Evolutionary conservation across 2,329 filamentous ascomycete species (phyloP), one percentile per base, ranked within the genome.

Genomic region (Colletotrichum sp.): DNA sequence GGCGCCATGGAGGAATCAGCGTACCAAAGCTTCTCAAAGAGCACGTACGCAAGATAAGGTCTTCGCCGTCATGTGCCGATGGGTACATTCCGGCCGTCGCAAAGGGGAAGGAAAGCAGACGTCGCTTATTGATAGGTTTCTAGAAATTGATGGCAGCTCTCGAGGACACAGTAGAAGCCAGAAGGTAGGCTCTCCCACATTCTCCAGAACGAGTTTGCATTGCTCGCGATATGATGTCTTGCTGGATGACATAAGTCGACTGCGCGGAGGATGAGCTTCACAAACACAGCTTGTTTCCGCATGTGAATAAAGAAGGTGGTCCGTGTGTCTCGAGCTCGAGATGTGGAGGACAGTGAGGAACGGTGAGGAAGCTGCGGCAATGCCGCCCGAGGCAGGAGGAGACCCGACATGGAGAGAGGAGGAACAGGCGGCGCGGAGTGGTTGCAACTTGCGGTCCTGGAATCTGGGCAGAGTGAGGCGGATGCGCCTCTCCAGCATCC

Each of bases 401-500:
- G 30, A 68, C 9, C 34, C 55, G 34, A 60, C 30, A 68, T 57
- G 63, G 55, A 75, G 26, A 34, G 44, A 49, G 39, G 39, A 49
- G 39, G 39, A 49, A n/a, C 9, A 49, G 39, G 39, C 39, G 39
- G 39, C 5, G 39, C 39, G 39, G 39, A 44, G 39, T n/a, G 39
- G 39, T 49, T 49, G 39, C 39, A 34, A 66, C 30, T 18, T 28
- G 59, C 49, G 68, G 21, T 39, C 52, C 28, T 67, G 39, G 65
- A 21, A 30, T 30, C 44, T 55, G 18, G 67, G 63, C 68, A 69
- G 69, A 76, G 73, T 73, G 69, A 76, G 74, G 74, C 71, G 65
- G 64, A 59, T 72, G 70, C 63, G 59, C 39, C n/a, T 68, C 21
- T 59, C 69, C 57, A 60, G 28, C 26, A 32, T 68, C 21, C 68